A percentile compares a stretch with the other conserved stretches of the same genome.
Conservation (phyloP, 441 rosid species). For the Arabidopsis lyrata region DNA sequence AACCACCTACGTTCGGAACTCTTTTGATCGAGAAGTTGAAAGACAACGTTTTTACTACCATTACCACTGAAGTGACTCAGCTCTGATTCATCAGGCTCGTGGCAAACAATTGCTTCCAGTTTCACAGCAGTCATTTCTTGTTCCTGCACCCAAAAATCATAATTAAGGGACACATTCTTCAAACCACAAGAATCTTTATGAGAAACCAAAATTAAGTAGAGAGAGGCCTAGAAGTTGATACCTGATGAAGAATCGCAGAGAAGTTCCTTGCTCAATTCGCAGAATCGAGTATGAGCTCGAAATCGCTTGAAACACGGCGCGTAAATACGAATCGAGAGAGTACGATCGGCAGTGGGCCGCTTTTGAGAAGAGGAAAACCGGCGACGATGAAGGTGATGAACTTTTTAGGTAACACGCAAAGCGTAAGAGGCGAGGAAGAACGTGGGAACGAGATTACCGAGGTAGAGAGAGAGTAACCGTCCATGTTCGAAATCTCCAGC, state of each 20-base stretch:
- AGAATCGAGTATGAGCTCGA: constrained; percentile 22
- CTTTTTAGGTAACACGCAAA: constrained; percentile 72
- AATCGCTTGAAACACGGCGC: constrained; percentile 24
- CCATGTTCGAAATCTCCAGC: constrained; percentile 36
- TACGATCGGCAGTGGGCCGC: constrained; percentile 29
- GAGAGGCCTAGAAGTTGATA: constrained; percentile 6
- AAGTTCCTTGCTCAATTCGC: too few species aligned
- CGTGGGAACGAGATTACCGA: constrained; percentile 46
- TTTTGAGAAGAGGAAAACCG: constrained; percentile 32
- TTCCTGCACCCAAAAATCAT: constrained; percentile 40
- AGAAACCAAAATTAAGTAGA: neutral
- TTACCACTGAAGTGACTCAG: constrained; percentile 40
- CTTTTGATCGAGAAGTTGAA: constrained; percentile 49
- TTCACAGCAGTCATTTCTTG: constrained; percentile 54
- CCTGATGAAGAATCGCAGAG: constrained; percentile 24
- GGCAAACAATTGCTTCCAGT: constrained; percentile 50
- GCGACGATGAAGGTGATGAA: constrained; percentile 35
- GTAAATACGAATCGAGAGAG: constrained; percentile 17
- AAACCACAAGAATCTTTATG: neutral
- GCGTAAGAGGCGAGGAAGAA: constrained; percentile 43
- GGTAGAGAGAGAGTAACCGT: constrained; percentile 41
- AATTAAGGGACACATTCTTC: too few species aligned
- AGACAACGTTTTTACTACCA: constrained; percentile 43
- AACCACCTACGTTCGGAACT: constrained; percentile 51
- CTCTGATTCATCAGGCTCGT: constrained; percentile 49